Evolutionary conservation across 169 alveolate species (phyloP), one percentile per base, ranked within the genome.

Genomic region (Plasmodium malariae): DNA sequence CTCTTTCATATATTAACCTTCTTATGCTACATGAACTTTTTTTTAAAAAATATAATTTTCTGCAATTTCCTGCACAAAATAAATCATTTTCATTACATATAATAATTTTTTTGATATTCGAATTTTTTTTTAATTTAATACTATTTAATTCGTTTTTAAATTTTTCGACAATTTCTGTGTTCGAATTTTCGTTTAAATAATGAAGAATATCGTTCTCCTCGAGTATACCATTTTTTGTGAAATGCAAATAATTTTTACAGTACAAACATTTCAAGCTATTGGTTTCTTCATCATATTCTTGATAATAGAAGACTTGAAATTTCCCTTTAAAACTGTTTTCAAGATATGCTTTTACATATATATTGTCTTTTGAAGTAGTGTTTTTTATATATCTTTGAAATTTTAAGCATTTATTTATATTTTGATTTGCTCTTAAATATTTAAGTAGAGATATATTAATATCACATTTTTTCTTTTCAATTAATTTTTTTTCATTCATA

Each of bases 1-100:
- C 88, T 60, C 88, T 74, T 74, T 74, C 88, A 30, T 36, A 74
- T 59, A 74, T 74, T 74, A 74, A 74, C 28, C 88, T 21, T 59
- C 88, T 63, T 74, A 74, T n/a, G 60, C 67, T 74, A 32, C 30
- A 59, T 17, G 88, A 74, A 37, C 67, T 74, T 74, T 74, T 74
- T 74, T 74, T 74, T 59, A 60, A 74, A 34, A 74, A 74, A 74
- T 74, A 74, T 24, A 59, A 2, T 43, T 40, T 32, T 37, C 88
- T 59, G 32, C 88, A 74, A 7, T 51, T 59, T 6, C 88, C 88
- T 19, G 57, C 72, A 65, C 88, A 74, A 30, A 74, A 74, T 36
- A 74, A 40, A 74, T 74, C 60, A 67, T 67, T 74, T 43, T 74
- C 88, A 34, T 74, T 54, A 74, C 88, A 74, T 40, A 74, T 59